Evolutionary conservation across 2,329 filamentous ascomycete genomes (phyloP).

Genomic region (Mollisia scopiformis): DNA sequence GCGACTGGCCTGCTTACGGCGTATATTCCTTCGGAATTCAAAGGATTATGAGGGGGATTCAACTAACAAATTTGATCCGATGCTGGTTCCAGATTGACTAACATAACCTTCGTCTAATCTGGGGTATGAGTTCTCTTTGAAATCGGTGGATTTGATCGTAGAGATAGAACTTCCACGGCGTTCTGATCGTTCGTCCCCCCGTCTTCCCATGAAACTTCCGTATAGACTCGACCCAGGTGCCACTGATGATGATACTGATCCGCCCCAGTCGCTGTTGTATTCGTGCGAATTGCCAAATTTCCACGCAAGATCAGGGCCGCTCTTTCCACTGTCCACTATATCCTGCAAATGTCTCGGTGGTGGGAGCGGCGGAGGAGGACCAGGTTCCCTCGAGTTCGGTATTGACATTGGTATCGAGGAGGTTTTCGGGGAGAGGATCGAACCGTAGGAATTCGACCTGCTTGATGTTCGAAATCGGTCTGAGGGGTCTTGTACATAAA

Average conservation of each 20-base stretch:
- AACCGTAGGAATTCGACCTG: slow-evolving; percentile 32
- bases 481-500: slow-evolving; percentile 43
- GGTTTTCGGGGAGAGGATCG: slow-evolving; percentile 41
- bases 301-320: slow-evolving; percentile 60
- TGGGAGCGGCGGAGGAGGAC: slow-evolving; percentile 63
- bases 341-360: slow-evolving; percentile 62
- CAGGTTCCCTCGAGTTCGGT: slow-evolving; percentile 53
- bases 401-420: slow-evolving; percentile 63
- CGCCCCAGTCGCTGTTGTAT: slow-evolving; percentile 47
- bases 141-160: slow-evolving; percentile 48
- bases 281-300: slow-evolving; percentile 62
- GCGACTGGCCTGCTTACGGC: background rate
- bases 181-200: slow-evolving; percentile 32
- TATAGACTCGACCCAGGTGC: slow-evolving; percentile 52
- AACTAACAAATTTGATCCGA: slow-evolving; percentile 36
- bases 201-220: slow-evolving; percentile 42
- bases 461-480: slow-evolving; percentile 33
- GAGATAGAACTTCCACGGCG: slow-evolving; percentile 42
- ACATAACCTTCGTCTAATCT: slow-evolving; percentile 40
- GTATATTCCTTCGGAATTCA: background rate
- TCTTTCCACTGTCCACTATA: slow-evolving; percentile 52
- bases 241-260: slow-evolving; percentile 45
- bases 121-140: slow-evolving; percentile 27
- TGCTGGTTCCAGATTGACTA: slow-evolving; percentile 38
- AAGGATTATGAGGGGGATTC: background rate